Evolutionary conservation across 768 basidiomycete genomes (phyloP).

Genomic region (Hypholoma fasciculare): DNA sequence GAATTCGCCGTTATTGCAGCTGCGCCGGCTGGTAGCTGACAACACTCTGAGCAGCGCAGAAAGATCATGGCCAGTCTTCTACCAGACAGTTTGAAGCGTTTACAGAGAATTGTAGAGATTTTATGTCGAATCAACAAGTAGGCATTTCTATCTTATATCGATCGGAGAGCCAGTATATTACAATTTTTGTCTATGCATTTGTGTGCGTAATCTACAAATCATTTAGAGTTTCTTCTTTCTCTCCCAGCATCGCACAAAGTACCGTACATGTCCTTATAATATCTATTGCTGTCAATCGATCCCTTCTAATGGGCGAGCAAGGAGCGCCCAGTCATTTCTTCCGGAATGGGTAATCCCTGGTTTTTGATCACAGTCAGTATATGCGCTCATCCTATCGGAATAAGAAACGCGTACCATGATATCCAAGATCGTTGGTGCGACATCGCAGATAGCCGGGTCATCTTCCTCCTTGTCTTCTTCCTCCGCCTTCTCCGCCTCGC

Average conservation of each 20-base stretch:
- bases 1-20: no score
- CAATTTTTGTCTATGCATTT: background rate
- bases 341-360: constrained; percentile 64
- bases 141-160: no score
- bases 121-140: no score
- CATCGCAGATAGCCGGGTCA: constrained; percentile 81
- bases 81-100: no score
- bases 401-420: constrained; percentile 49
- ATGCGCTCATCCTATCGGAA: background rate
- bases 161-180: no score
- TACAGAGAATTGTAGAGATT: no score
- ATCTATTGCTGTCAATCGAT: background rate
- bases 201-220: background rate
- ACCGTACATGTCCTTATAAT: background rate
- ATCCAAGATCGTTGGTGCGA: constrained; percentile 86
- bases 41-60: no score
- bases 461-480: constrained; percentile 52
- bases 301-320: constrained; percentile 34
- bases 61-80: no score
- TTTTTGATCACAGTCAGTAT: background rate
- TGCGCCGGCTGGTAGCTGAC: no score
- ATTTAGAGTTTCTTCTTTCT: background rate
- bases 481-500: constrained; percentile 39
- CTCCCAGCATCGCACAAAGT: background rate
- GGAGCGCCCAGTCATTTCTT: constrained; percentile 68